These are phyloP conservation scores for Mychonastes homosphaera DNA, from an alignment of 139 green algal genomes.

Conservation along the genomic window DNA sequence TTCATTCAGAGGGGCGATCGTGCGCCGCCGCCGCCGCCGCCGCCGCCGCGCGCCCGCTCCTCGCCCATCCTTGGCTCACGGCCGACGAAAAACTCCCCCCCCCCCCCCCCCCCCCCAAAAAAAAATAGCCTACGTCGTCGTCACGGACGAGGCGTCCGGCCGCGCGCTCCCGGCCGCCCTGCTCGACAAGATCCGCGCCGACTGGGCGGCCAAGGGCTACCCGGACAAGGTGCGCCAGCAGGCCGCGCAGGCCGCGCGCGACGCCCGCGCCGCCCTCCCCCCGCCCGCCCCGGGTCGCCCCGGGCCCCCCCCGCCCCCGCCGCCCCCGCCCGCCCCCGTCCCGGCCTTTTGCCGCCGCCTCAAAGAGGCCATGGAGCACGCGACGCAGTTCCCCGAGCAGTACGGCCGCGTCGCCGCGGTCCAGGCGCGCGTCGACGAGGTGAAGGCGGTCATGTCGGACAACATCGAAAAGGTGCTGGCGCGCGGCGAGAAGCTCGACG, in stretches of 20 bases:
- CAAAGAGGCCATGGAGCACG: slow-evolving; percentile 85
- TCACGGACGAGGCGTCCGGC: slow-evolving; percentile 80
- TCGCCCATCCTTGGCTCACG: too few species aligned
- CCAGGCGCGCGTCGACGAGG: slow-evolving; percentile 85
- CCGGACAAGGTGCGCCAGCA: background rate
- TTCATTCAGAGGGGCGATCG: too few species aligned
- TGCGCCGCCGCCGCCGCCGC: too few species aligned
- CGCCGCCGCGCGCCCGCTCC: too few species aligned
- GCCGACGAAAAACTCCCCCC: too few species aligned
- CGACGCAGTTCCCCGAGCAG: slow-evolving; percentile 75
- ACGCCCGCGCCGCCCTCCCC: slow-evolving; percentile 11
- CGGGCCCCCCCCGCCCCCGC: background rate
- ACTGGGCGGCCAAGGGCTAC: slow-evolving; percentile 53
- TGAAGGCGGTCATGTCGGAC: slow-evolving; percentile 97
- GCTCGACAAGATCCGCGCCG: slow-evolving; percentile 63
- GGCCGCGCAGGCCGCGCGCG: slow-evolving; percentile 1
- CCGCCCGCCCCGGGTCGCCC: background rate
- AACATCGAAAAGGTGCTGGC: slow-evolving; percentile 97
- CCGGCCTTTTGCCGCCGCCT: too few species aligned
- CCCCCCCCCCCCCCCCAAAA: too few species aligned
- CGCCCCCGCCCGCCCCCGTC: background rate
- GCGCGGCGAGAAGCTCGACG: slow-evolving; percentile 92
- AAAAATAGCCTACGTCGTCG: slow-evolving; percentile 85
- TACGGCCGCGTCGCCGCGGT: slow-evolving; percentile 76
- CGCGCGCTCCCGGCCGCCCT: slow-evolving; percentile 87